Conservation (phyloP, 495 filamentous ascomycete species). For the Entonaema liquescens region DNA sequence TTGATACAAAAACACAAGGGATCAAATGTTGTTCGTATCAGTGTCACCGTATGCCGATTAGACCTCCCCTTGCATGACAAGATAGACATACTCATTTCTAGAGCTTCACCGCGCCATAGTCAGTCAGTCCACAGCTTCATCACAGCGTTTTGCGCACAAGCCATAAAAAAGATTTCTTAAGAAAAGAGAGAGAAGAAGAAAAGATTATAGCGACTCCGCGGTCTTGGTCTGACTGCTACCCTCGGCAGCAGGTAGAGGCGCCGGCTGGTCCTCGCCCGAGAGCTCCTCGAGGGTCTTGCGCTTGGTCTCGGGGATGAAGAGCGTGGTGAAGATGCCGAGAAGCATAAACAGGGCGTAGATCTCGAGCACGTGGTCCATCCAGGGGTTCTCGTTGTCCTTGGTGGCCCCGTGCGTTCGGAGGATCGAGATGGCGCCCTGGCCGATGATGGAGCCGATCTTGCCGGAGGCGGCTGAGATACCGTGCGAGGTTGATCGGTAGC, state of each 20-base stretch:
- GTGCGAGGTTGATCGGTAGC: conserved; percentile 84
- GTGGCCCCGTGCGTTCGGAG: conserved; percentile 58
- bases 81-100: not conserved
- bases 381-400: conserved; percentile 60
- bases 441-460: conserved; percentile 81
- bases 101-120: not conserved
- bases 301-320: conserved; percentile 80
- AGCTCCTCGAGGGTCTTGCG: conserved; percentile 71
- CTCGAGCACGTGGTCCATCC: conserved; percentile 82
- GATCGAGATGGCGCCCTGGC: conserved; percentile 62
- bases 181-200: not conserved
- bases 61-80: not conserved
- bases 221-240: conserved; percentile 26
- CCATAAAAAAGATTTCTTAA: not conserved
- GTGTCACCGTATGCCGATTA: not conserved
- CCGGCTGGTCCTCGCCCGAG: conserved; percentile 56
- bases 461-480: conserved; percentile 86
- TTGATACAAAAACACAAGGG: conserved; percentile 23
- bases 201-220: conserved; percentile 34
- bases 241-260: conserved; percentile 8
- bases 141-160: conserved; percentile 10
- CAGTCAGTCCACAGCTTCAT: conserved; percentile 1
- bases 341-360: conserved; percentile 87
- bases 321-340: conserved; percentile 68
- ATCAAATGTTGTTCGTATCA: conserved; percentile 15